These are phyloP conservation scores for Pisolithus marmoratus DNA, from an alignment of 768 basidiomycete genomes.

Conservation along the genomic window DNA sequence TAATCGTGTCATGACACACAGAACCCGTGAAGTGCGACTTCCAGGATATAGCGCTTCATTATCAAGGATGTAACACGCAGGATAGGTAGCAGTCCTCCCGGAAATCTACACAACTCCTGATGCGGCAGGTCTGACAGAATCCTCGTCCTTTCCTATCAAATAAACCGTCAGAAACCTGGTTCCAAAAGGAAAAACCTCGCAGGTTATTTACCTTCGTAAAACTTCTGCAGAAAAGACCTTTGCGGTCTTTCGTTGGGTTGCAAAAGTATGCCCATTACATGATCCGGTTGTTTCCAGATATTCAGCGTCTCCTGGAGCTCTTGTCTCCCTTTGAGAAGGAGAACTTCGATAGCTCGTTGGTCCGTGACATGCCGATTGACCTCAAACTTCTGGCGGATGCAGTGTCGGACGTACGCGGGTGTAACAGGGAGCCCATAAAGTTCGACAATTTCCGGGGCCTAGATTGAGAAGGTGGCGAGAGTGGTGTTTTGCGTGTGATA, in stretches of 20 bases:
- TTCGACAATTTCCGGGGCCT: conserved; percentile 89
- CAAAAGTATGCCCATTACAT: conserved; percentile 68
- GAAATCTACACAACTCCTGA: conserved; percentile 31
- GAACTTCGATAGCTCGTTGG: conserved; percentile 74
- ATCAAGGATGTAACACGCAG: too few relatives aligned
- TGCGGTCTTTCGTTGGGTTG: conserved; percentile 40
- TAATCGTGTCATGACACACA: too few relatives aligned
- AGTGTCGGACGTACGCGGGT: conserved; percentile 69
- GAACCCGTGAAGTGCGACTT: too few relatives aligned
- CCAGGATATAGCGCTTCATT: too few relatives aligned
- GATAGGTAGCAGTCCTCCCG: too few relatives aligned
- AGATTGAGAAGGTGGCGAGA: conserved; percentile 1
- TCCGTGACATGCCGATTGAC: conserved; percentile 79
- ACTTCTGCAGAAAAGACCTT: conserved; percentile 74
- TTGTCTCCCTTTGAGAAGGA: conserved; percentile 77
- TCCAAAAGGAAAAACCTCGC: conserved; percentile 1
- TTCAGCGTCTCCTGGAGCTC: conserved; percentile 96
- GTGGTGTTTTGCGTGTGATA: not conserved
- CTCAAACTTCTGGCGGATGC: conserved; percentile 85
- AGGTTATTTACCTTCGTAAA: conserved; percentile 64
- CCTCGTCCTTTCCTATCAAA: conserved; percentile 65
- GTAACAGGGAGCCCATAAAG: conserved; percentile 82
- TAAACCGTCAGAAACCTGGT: not conserved
- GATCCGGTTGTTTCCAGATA: conserved; percentile 85
- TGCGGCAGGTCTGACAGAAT: conserved; percentile 64